Conservation (phyloP, 1,284 basidiomycete genomes). For the Trametes polyzona region DNA sequence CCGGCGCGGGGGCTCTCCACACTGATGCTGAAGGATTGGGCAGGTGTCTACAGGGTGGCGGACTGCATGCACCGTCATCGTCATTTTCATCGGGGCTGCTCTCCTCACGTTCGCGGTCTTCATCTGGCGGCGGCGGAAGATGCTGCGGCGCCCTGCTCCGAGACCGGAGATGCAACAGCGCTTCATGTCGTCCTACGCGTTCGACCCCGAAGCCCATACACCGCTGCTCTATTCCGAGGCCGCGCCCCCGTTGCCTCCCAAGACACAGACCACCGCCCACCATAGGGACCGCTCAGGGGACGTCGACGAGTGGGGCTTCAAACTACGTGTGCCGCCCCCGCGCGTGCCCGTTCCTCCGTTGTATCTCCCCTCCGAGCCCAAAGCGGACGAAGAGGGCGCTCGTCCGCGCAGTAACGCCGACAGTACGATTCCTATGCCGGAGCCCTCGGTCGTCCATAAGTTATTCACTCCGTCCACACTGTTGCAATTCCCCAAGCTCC, state of each 20-base stretch:
- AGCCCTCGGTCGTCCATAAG: background rate
- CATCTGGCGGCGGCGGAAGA: conserved; percentile 17
- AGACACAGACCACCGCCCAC: conserved; percentile 6
- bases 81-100: conserved; percentile 21
- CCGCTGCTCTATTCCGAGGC: conserved; percentile 11
- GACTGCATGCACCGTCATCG: conserved; percentile 20
- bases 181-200: conserved; percentile 14
- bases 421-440: conserved; percentile 2
- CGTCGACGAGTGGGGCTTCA: conserved; percentile 15
- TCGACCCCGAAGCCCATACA: conserved; percentile 20
- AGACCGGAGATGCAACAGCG: conserved; percentile 21
- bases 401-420: background rate
- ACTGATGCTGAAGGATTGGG: background rate
- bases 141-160: background rate
- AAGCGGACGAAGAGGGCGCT: background rate
- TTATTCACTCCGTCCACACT: background rate
- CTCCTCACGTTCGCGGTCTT: conserved; percentile 19
- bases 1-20: background rate
- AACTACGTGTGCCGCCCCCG: conserved; percentile 4
- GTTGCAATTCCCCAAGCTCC: conserved; percentile 10
- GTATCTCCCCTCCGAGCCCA: conserved; percentile 5
- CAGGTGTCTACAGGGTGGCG: conserved; percentile 26
- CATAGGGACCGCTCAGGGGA: background rate
- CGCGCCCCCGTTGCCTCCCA: conserved; percentile 13
- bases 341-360: conserved; percentile 20